These are phyloP conservation scores for Auriscalpium microsporum DNA, from an alignment of 768 basidiomycete genomes.

Conservation along the genomic window DNA sequence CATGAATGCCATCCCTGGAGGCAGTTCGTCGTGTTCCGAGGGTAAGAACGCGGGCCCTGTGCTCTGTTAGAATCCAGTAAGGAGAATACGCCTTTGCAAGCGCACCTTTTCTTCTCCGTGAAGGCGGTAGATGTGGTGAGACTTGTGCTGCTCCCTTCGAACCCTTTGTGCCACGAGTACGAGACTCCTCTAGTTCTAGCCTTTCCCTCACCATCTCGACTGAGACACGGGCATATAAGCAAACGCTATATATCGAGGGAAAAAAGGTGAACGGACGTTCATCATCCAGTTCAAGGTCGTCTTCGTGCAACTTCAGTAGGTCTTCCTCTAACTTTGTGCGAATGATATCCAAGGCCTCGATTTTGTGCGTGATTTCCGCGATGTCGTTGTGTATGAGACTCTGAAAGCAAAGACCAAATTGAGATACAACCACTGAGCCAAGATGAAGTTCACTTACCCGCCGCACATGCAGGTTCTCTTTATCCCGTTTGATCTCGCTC, in stretches of 20 bases:
- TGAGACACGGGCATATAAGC: constrained; percentile 23
- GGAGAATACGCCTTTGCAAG: not conserved
- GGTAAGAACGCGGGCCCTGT: constrained; percentile 91
- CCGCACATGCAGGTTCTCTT: constrained; percentile 86
- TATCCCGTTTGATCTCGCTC: constrained; percentile 82
- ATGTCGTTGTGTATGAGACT: constrained; percentile 83
- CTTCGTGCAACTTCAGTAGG: constrained; percentile 83
- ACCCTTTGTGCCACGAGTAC: constrained; percentile 20
- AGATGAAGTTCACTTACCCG: constrained; percentile 39
- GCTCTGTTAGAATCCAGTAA: not conserved
- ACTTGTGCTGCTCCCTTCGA: constrained; percentile 22
- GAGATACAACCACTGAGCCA: constrained; percentile 30
- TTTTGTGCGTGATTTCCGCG: constrained; percentile 82
- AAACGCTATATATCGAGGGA: not conserved
- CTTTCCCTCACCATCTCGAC: constrained; percentile 88
- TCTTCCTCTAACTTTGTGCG: constrained; percentile 73
- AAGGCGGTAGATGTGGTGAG: constrained; percentile 43
- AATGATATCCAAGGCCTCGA: constrained; percentile 74
- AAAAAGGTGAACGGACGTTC: constrained; percentile 55
- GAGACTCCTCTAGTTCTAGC: constrained; percentile 57
- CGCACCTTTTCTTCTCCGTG: constrained; percentile 62
- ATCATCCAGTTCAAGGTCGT: constrained; percentile 94
- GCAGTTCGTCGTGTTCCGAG: constrained; percentile 94
- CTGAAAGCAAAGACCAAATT: constrained; percentile 31
- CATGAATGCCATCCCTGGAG: constrained; percentile 95